phyloP scores from a whole-genome alignment of 495 filamentous ascomycete species.

The Neurospora sp. region DNA sequence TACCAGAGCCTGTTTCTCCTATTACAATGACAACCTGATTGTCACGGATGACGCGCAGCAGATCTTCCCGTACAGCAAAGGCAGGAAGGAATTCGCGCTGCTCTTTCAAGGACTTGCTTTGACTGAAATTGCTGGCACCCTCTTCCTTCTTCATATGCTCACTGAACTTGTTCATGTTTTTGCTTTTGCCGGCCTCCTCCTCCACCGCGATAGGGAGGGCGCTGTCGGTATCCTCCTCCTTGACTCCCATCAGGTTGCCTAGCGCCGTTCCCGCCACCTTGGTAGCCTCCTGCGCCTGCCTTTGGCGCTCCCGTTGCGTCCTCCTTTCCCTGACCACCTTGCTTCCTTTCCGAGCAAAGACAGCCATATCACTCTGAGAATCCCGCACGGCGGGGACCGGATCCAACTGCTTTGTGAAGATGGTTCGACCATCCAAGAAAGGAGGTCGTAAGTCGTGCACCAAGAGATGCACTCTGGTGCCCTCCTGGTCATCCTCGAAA shows the following conservation, averaged over 20 bases:
- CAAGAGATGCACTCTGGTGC: constrained; percentile 78
- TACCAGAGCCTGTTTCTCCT: constrained; percentile 92
- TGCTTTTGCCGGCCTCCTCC: constrained; percentile 40
- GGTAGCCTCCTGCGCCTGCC: constrained; percentile 91
- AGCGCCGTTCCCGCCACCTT: constrained; percentile 85
- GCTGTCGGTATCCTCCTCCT: constrained; percentile 89
- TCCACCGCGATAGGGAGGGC: constrained; percentile 69
- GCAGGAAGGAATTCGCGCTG: constrained; percentile 92
- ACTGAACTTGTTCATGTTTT: constrained; percentile 69
- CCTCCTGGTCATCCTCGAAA: constrained; percentile 87
- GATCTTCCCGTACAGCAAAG: constrained; percentile 92
- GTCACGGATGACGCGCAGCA: constrained; percentile 89
- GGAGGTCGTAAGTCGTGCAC: constrained; percentile 93
- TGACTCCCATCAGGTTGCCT: constrained; percentile 89
- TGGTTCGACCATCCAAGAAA: constrained; percentile 86
- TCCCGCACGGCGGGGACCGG: constrained; percentile 90
- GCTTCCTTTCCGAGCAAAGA: constrained; percentile 94
- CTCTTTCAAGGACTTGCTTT: constrained; percentile 81
- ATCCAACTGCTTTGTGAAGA: constrained; percentile 96
- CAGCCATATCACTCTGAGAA: constrained; percentile 96
- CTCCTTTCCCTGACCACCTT: constrained; percentile 83
- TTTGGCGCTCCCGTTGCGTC: constrained; percentile 87
- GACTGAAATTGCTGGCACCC: constrained; percentile 85
- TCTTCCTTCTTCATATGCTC: constrained; percentile 82
- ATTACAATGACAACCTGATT: constrained; percentile 97